Percentiles rank a stretch among this genome's conserved stretches.
Evolutionary conservation across 176 grass and related monocot species (phyloP).

Genomic region (Phragmites australis): DNA sequence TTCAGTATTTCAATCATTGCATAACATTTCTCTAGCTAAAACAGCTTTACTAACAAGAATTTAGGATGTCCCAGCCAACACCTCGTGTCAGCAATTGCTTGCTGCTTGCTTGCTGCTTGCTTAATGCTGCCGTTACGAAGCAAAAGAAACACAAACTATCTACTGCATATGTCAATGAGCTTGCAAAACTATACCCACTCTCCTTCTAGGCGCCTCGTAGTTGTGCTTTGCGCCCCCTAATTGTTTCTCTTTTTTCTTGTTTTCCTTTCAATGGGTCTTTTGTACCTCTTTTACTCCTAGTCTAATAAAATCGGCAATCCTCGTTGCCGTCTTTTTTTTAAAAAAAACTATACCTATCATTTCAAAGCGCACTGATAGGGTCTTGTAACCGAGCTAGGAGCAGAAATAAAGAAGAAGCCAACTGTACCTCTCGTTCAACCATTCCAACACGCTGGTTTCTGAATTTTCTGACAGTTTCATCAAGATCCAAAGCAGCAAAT

Average conservation of each 20-base stretch:
- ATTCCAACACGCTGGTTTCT: constrained; percentile 64
- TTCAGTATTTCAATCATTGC: background rate
- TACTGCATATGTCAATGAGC: no score
- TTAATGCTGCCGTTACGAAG: background rate
- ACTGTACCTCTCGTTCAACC: constrained; percentile 56
- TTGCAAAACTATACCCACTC: background rate
- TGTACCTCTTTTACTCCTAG: no score
- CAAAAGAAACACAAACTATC: background rate
- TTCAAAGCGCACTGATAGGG: background rate
- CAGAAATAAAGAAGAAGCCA: constrained; percentile 7
- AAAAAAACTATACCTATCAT: background rate
- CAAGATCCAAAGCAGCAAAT: constrained; percentile 51
- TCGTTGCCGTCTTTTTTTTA: background rate
- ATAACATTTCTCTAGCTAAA: background rate
- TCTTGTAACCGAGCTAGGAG: background rate
- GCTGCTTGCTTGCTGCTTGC: background rate
- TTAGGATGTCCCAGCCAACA: background rate
- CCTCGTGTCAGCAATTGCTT: background rate
- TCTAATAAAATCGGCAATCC: no score
- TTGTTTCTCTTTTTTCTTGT: no score
- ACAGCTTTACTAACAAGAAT: background rate
- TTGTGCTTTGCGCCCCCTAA: no score
- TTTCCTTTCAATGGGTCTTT: no score
- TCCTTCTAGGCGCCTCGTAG: no score
- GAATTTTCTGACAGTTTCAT: constrained; percentile 60